Base-by-base conservation (phyloP, 1,139 yeast genomes). In the Groenewaldozyma sp. region DNA sequence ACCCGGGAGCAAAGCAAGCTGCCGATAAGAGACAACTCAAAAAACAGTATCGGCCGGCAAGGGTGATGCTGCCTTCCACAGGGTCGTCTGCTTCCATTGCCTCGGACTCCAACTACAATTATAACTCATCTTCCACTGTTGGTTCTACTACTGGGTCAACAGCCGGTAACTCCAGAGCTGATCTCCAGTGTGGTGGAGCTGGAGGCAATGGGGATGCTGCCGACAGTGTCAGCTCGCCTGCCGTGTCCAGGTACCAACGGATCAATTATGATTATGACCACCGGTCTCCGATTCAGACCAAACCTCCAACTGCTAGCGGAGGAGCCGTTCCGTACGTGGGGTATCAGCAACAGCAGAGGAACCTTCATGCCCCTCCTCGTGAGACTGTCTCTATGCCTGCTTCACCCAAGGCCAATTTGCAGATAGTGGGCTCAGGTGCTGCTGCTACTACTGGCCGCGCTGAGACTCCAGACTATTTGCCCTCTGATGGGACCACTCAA, bases 251-350 rank as follows among this genome's bases (percentile, higher is more conserved):
- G 17, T 13, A 27, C 16, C 31, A 9, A 13, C 20, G 17, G 13
- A 21, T 29, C 33, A 29, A 18, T 18, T 29, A 29, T n/a, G 33
- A 29, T 17, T 29, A 29, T 18, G 33, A 29, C 33, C 33, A 19
- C 22, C 13, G 17, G 22, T 16, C 13, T 18, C 33, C 33, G 13
- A 16, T 29, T 18, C 33, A 29, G 11, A 29, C 14, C 9, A 29
- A 29, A 21, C n/a, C n/a, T n/a, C n/a, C n/a, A n/a, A n/a, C n/a
- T n/a, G n/a, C n/a, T n/a, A 29, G 17, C 22, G 13, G 21, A 5
- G 33, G 33, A 7, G 10, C 13, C 13, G 13, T 29, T 18, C 33
- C 33, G 13, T 29, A 29, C 18, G 17, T 29, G 21, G 33, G 33
- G 10, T n/a, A n/a, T n/a, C n/a, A n/a, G n/a, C n/a, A n/a, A n/a